These are phyloP conservation scores for Arxiozyma slooffiae DNA, from an alignment of 1,139 yeast genomes.

Conservation along the genomic window DNA sequence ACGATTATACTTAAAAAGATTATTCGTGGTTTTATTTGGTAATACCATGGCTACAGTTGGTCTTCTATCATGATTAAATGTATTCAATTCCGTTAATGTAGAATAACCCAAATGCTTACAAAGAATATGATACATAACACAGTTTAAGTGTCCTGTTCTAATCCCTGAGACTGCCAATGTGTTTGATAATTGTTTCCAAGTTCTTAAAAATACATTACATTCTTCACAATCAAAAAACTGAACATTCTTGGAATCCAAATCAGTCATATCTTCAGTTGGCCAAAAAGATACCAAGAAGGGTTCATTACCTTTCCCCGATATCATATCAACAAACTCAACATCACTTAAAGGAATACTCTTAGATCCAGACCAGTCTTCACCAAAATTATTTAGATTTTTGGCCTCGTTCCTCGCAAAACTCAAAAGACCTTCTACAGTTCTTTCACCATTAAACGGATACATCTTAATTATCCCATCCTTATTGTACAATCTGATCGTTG, in stretches of 20 bases:
- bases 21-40: slow-evolving; percentile 29
- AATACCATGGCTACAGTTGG: slow-evolving; percentile 36
- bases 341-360: slow-evolving; percentile 29
- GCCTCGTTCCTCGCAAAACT: slow-evolving; percentile 47
- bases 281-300: slow-evolving; percentile 56
- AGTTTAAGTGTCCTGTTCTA: slow-evolving; percentile 52
- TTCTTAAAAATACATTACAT: slow-evolving; percentile 41
- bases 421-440: slow-evolving; percentile 41
- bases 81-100: slow-evolving; percentile 21
- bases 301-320: slow-evolving; percentile 38
- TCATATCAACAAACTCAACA: slow-evolving; percentile 35
- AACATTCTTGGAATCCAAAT: slow-evolving; percentile 27
- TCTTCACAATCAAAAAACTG: slow-evolving; percentile 39
- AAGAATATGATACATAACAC: slow-evolving; percentile 40
- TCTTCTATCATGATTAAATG: slow-evolving; percentile 16
- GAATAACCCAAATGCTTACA: slow-evolving; percentile 44
- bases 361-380: slow-evolving; percentile 17
- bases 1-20: slow-evolving; percentile 17
- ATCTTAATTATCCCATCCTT: slow-evolving; percentile 38
- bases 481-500: slow-evolving; percentile 51
- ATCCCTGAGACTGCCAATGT: slow-evolving; percentile 34
- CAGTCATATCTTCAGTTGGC: slow-evolving; percentile 43
- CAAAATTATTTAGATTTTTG: slow-evolving; percentile 37
- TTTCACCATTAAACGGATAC: slow-evolving; percentile 38
- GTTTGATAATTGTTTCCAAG: slow-evolving; percentile 52